phyloP scores from a whole-genome alignment of 1,284 basidiomycete genomes.

The Sphagnurus paluster region DNA sequence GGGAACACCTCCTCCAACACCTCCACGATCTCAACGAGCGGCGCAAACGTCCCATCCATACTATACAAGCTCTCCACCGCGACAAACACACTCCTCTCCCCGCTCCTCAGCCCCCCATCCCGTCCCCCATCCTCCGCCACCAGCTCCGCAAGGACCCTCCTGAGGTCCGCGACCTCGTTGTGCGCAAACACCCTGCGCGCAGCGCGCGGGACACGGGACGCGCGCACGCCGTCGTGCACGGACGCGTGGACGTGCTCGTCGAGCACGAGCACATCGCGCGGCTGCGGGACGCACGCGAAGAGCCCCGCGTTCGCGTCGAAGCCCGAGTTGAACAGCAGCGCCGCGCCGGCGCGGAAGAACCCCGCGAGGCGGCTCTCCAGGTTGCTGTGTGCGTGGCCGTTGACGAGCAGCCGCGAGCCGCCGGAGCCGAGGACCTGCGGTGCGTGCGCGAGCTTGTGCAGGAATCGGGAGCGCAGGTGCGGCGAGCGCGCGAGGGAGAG shows the following conservation, averaged over 20 bases:
- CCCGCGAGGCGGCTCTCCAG: slow-evolving; percentile 67
- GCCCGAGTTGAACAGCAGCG: slow-evolving; percentile 92
- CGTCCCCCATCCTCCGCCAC: slow-evolving; percentile 34
- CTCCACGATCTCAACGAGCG: slow-evolving; percentile 66
- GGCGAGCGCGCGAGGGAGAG: slow-evolving; percentile 77
- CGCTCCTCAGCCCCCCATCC: slow-evolving; percentile 38
- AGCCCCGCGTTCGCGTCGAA: slow-evolving; percentile 94
- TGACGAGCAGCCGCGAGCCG: slow-evolving; percentile 89
- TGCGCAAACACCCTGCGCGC: slow-evolving; percentile 64
- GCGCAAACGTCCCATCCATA: slow-evolving; percentile 94
- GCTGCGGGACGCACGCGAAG: slow-evolving; percentile 82
- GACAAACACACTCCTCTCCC: slow-evolving; percentile 61
- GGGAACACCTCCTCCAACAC: slow-evolving; percentile 62
- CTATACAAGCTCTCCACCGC: slow-evolving; percentile 90
- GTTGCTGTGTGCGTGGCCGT: slow-evolving; percentile 63
- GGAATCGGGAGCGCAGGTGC: slow-evolving; percentile 56
- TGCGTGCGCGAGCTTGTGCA: slow-evolving; percentile 50
- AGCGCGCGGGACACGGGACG: slow-evolving; percentile 56
- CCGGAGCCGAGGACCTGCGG: slow-evolving; percentile 84
- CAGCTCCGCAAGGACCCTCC: slow-evolving; percentile 42
- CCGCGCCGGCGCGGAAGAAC: slow-evolving; percentile 68
- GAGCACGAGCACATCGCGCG: slow-evolving; percentile 77
- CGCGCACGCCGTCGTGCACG: slow-evolving; percentile 87
- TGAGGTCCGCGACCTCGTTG: slow-evolving; percentile 63
- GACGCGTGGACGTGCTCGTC: slow-evolving; percentile 93